Evolutionary conservation across 192 early-diverging fungal genomes (phyloP), one percentile per base, ranked within the genome.

Genomic region (Phycomyces blakesleeanus): DNA sequence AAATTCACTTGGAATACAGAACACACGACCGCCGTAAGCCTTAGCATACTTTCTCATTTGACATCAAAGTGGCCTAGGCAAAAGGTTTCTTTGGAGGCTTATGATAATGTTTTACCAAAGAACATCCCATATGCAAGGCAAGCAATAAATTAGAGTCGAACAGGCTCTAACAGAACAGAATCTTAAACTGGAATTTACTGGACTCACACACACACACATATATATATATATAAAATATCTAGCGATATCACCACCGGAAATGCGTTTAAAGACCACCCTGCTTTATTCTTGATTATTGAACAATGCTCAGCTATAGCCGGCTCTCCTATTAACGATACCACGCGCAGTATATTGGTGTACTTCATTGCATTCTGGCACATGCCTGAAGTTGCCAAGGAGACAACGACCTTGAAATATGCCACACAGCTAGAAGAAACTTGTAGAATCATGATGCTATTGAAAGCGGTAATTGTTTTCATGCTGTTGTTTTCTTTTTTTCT

Each of bases 321-420:
- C 38, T 21, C 41, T 14, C 29, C 47, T 7, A 55, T 54, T 18
- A 24, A 50, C 47, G 59, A 55, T 10, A 37, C 55, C 1, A 29
- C 57, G 1, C 38, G 64, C 22, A 72, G 70, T 51, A 61, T 72
- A 16, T 37, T 72, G 10, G 64, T 66, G 1, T 72, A 72, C 47
- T 72, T 66, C 56, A 66, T 72, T 25, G 70, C 59, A 7, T 72
- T 72, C 62, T 72, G 70, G 70, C 58, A 72, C 53, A 72, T 72
- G 64, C 52, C 55, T 15, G 40, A 61, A 42, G 64, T 72, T 10
- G 54, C 29, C 6, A 39, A 25, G 5, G 38, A 50, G 21, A 29
- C 50, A 20, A 61, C 51, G 15, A 54, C 66, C 14, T 54, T 68
- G 29, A 47, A 58, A 47, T 68, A 60, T 26, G 66, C 66, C 12